phyloP scores from a whole-genome alignment of 2,329 filamentous ascomycete genomes.

The Furcasterigmium furcatum region DNA sequence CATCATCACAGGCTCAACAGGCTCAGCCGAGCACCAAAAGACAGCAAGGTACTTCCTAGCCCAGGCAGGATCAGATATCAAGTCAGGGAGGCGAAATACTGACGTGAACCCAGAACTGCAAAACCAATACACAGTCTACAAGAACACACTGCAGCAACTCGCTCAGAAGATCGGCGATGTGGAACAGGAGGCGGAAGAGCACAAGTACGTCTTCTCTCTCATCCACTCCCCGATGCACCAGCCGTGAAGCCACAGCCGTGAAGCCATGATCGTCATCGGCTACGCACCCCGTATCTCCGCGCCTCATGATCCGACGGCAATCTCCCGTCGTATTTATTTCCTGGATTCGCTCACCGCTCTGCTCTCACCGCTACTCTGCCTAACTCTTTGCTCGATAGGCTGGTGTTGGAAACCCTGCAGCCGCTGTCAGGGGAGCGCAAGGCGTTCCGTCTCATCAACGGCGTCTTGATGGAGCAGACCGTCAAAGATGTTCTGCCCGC shows the following conservation, averaged over 20 bases:
- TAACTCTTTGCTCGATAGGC: conserved; percentile 49
- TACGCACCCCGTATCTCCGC: too few species aligned
- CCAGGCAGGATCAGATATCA: background rate
- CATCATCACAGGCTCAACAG: background rate
- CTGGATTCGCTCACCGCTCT: background rate
- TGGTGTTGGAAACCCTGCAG: conserved; percentile 87
- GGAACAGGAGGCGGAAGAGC: conserved; percentile 94
- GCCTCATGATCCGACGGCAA: too few species aligned
- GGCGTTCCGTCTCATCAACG: conserved; percentile 98
- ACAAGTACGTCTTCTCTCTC: conserved; percentile 68
- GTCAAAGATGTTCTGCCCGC: conserved; percentile 90
- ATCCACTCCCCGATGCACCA: conserved; percentile 2
- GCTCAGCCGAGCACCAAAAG: background rate
- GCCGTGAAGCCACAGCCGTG: too few species aligned
- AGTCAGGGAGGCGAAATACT: background rate
- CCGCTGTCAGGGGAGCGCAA: conserved; percentile 84
- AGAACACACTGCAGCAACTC: conserved; percentile 80
- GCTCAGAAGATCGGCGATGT: conserved; percentile 97
- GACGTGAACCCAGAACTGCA: conserved; percentile 62
- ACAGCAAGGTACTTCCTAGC: background rate
- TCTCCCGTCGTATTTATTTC: background rate
- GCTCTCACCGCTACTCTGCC: conserved; percentile 5
- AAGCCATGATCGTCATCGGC: too few species aligned
- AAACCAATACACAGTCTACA: conserved; percentile 74
- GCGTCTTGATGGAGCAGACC: conserved; percentile 89